Percentiles rank a stretch among this genome's conserved stretches.
Evolutionary conservation across 2,329 filamentous ascomycete genomes (phyloP).

Genomic region (Elsinoe arachidis): DNA sequence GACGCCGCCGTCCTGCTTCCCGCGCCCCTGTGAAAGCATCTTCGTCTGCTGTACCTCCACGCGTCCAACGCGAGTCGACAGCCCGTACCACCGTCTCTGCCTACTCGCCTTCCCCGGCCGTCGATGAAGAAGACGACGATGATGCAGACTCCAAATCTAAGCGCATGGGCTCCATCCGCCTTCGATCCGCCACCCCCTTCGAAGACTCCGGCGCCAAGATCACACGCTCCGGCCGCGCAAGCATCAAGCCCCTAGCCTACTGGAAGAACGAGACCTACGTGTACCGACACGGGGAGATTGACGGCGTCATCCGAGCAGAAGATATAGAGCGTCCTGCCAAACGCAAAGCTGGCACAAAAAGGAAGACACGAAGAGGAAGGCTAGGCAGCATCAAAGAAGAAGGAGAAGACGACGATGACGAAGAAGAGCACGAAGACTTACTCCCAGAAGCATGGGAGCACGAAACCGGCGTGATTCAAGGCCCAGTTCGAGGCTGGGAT

Average conservation of each 20-base stretch:
- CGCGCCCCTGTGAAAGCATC: neutral
- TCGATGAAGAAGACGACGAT: slow-evolving; percentile 14
- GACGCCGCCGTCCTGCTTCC: neutral
- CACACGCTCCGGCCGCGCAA: slow-evolving; percentile 68
- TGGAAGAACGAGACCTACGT: slow-evolving; percentile 80
- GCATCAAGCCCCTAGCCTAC: slow-evolving; percentile 68
- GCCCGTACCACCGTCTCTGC: neutral
- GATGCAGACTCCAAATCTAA: slow-evolving; percentile 14
- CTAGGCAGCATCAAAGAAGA: slow-evolving; percentile 21
- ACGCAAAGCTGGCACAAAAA: slow-evolving; percentile 21
- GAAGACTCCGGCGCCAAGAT: slow-evolving; percentile 50
- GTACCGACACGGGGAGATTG: slow-evolving; percentile 59
- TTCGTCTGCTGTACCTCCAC: neutral
- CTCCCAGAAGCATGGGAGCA: slow-evolving; percentile 61
- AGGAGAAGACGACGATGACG: slow-evolving; percentile 23
- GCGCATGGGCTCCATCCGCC: slow-evolving; percentile 19
- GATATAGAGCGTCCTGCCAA: slow-evolving; percentile 38
- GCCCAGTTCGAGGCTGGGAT: slow-evolving; percentile 53
- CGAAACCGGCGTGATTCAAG: slow-evolving; percentile 54
- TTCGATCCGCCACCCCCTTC: slow-evolving; percentile 31
- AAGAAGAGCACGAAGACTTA: slow-evolving; percentile 45
- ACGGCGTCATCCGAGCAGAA: slow-evolving; percentile 68
- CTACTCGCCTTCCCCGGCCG: neutral
- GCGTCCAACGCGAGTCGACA: neutral
- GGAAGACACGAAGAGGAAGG: slow-evolving; percentile 20